These are phyloP conservation scores for Gyromitra esculenta DNA, from an alignment of 2,329 filamentous ascomycete species.

Conservation along the genomic window DNA sequence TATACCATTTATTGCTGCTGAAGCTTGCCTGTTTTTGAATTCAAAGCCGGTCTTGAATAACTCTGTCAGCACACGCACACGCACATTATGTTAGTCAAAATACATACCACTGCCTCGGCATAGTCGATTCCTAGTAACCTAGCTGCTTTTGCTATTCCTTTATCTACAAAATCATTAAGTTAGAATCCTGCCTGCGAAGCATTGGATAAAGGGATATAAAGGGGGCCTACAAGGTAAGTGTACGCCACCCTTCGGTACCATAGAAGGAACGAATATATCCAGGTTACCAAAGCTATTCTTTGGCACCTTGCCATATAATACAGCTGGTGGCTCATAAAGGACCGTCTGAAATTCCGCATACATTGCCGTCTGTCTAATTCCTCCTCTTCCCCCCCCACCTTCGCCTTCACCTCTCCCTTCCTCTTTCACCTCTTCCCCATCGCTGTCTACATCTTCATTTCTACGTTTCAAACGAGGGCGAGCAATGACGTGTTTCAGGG, in stretches of 20 bases:
- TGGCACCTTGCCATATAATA: constrained; percentile 73
- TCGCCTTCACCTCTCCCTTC: constrained; percentile 58
- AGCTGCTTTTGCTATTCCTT: constrained; percentile 74
- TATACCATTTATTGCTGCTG: constrained; percentile 79
- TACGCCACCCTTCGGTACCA: constrained; percentile 85
- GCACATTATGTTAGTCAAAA: not conserved
- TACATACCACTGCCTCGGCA: constrained; percentile 75
- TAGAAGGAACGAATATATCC: constrained; percentile 91
- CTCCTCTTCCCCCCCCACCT: constrained; percentile 61
- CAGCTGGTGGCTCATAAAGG: constrained; percentile 77
- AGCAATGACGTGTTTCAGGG: constrained; percentile 75
- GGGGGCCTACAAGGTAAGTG: constrained; percentile 64
- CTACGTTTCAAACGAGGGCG: constrained; percentile 61
- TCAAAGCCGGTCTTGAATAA: constrained; percentile 74
- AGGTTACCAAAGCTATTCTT: constrained; percentile 98
- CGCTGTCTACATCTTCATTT: constrained; percentile 56
- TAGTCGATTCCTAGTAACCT: constrained; percentile 82
- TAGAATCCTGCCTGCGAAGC: constrained; percentile 28
- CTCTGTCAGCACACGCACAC: not conserved
- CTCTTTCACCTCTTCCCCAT: constrained; percentile 59
- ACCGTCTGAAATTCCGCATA: constrained; percentile 66
- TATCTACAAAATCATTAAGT: constrained; percentile 45
- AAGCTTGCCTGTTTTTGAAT: constrained; percentile 86
- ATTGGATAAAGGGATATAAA: constrained; percentile 29
- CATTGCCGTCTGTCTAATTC: constrained; percentile 67